Evolutionary conservation across 176 grass and related monocot genomes (phyloP).

Genomic region (Typha latifolia): DNA sequence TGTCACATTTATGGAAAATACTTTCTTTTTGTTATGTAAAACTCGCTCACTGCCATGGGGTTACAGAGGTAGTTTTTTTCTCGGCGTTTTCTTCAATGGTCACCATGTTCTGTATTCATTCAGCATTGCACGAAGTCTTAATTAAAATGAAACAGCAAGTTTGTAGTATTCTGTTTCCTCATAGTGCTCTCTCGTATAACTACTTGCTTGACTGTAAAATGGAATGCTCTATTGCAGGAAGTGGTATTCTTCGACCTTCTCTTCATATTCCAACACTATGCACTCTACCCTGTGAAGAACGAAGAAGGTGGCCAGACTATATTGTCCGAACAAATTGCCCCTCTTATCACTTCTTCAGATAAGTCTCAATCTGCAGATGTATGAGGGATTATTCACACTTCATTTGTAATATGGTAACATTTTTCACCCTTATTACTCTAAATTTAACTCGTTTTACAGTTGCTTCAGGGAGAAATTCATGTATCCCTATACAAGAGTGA

Average conservation of each 20-base stretch:
- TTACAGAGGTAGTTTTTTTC: too few species aligned
- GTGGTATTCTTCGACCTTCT: conserved; percentile 69
- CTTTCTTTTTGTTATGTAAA: too few species aligned
- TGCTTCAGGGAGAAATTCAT: too few species aligned
- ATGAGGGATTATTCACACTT: conserved; percentile 10
- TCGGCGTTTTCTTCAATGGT: too few species aligned
- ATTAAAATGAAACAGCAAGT: too few species aligned
- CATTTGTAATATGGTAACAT: background rate
- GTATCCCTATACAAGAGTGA: too few species aligned
- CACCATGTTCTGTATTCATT: too few species aligned
- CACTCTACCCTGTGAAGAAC: conserved; percentile 56
- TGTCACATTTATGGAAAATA: background rate
- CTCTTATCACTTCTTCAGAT: conserved; percentile 51
- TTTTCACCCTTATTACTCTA: background rate
- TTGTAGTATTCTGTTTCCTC: background rate
- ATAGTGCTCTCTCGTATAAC: background rate
- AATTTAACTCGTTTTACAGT: too few species aligned
- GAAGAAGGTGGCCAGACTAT: conserved; percentile 45
- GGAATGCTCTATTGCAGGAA: conserved; percentile 46
- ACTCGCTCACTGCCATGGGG: too few species aligned
- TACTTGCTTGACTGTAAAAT: background rate
- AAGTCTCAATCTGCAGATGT: conserved; percentile 72
- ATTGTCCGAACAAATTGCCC: conserved; percentile 48
- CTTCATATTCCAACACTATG: conserved; percentile 95
- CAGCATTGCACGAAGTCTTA: too few species aligned